These are phyloP conservation scores for Rosa chinensis DNA, from an alignment of 306 rosid genomes.

Conservation along the genomic window DNA sequence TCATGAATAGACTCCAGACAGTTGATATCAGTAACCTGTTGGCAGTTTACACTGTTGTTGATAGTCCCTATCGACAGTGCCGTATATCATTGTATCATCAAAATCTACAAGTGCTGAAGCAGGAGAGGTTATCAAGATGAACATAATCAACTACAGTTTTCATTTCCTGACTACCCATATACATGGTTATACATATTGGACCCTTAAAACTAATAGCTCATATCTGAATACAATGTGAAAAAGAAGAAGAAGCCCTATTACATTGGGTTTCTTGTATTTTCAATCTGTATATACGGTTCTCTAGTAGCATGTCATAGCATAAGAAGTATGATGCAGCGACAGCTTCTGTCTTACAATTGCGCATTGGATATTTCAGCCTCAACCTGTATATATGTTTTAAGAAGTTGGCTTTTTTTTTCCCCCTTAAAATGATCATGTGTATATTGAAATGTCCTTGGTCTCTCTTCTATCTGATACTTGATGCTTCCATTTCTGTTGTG, in stretches of 20 bases:
- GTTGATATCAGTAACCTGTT: conserved; percentile 24
- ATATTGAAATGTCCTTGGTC: background rate
- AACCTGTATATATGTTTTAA: background rate
- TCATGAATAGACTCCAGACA: conserved; percentile 25
- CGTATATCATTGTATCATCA: conserved; percentile 7
- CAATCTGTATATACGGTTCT: background rate
- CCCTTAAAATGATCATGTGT: background rate
- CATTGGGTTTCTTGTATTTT: background rate
- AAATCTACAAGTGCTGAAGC: background rate
- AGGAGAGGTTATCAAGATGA: background rate
- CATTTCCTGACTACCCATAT: background rate
- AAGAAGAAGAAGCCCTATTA: background rate
- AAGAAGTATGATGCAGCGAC: background rate
- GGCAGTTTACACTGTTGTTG: conserved; percentile 25
- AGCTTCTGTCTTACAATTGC: background rate
- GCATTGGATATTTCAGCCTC: background rate
- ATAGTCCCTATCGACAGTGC: conserved; percentile 25
- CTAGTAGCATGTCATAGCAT: background rate
- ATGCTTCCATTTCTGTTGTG: background rate
- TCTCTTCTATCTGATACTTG: background rate
- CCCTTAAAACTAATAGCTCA: background rate
- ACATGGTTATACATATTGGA: background rate
- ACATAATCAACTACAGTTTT: background rate
- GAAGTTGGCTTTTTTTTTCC: background rate
- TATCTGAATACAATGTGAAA: background rate